Evolutionary conservation across 371 early-diverging fungal species (phyloP), one percentile per base, ranked within the genome.

Genomic region (Circinella minor): DNA sequence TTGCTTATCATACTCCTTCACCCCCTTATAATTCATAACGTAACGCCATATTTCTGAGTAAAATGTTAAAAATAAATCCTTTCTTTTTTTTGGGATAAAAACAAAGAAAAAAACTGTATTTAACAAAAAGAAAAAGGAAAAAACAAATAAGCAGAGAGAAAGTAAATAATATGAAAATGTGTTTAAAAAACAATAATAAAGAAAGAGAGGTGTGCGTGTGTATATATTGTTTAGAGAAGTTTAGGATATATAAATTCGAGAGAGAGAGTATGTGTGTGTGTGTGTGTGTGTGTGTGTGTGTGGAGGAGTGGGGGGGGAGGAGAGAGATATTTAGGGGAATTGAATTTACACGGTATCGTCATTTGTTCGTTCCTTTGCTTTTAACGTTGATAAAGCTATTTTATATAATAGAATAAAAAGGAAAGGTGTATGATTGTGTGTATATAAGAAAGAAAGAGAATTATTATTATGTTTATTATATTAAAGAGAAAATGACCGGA

Each of bases 291-390:
- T n/a, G n/a, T n/a, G n/a, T n/a, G 9, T 6, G 39, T 6, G 39
- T 39, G 39, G 9, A 39, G 39, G 39, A 9, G 39, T 6, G 9
- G 6, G 15, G 4, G 15, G 1, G 8, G 54, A 54, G 54, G 54
- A 54, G 54, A n/a, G 20, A 13, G 15, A 15, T 13, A 13, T 54
- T 13, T 4, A 54, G 15, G 6, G 15, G 9, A 43, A 43, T 9
- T 43, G 43, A 5, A 27, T 57, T 55, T 57, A 57, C 57, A 57
- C 20, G 57, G 27, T n/a, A 34, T 6, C 14, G 14, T 18, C 57
- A 34, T 57, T 27, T 51, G 43, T 43, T 43, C 34, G 57, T 57
- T 57, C 57, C 57, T 57, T 57, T 57, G 57, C 57, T 57, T 34
- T 27, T 27, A 57, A 57, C 57, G 5, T 57, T 57, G 57, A 20